Conservation (phyloP, 306 rosid genomes). For the Trifolium pratense region DNA sequence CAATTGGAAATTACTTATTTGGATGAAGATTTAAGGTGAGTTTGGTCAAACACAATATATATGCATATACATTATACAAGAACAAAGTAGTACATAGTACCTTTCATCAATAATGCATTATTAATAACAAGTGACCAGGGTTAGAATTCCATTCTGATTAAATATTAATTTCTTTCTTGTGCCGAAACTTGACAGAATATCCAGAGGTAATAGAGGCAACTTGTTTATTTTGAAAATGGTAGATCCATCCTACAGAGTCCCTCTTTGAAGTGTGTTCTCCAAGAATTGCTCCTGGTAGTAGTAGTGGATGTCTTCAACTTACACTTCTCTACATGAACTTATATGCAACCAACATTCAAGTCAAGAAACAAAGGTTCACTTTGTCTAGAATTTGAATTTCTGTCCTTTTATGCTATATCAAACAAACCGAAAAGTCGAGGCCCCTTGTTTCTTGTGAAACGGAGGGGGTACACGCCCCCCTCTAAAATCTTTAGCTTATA, state of each 20-base stretch:
- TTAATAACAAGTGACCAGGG: not conserved
- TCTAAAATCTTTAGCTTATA: too few relatives aligned
- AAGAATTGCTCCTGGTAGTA: not conserved
- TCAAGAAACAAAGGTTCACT: not conserved
- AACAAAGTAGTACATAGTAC: not conserved
- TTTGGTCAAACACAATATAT: not conserved
- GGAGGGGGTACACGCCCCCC: too few relatives aligned
- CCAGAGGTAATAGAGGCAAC: constrained; percentile 87
- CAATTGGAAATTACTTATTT: constrained; percentile 79
- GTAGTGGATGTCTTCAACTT: constrained; percentile 2
- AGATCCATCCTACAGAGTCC: constrained; percentile 83
- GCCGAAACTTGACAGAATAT: constrained; percentile 59
- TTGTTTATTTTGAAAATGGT: constrained; percentile 83
- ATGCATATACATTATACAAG: not conserved
- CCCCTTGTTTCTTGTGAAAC: too few relatives aligned
- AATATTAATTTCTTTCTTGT: constrained; percentile 24
- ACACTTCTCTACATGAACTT: not conserved
- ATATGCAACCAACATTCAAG: constrained; percentile 5
- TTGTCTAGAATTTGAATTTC: too few relatives aligned
- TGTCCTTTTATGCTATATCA: too few relatives aligned
- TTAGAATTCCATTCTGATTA: constrained; percentile 1
- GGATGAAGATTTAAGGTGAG: constrained; percentile 85
- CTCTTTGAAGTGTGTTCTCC: constrained; percentile 50
- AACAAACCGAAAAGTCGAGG: too few relatives aligned
- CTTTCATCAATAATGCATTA: too few relatives aligned